Base-by-base conservation (phyloP, 2,329 filamentous ascomycete species). In the Whalleya microplaca region DNA sequence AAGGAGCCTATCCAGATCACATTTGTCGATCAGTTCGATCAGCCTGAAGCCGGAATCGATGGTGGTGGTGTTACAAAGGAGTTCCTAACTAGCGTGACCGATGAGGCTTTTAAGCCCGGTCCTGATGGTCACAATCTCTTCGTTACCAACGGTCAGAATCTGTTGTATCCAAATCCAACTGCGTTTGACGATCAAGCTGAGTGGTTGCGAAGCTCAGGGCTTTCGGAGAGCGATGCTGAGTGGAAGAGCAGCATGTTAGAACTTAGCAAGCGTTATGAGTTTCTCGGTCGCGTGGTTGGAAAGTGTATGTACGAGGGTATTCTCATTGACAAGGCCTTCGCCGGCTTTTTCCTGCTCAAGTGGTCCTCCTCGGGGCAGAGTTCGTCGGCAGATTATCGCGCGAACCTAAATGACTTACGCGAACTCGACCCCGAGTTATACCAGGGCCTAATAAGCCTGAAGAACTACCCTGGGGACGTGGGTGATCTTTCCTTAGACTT, bases 261-360 rank as follows among this genome's bases (percentile, higher is more conserved):
- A 23, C 73, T 95, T 16, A 78, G 95, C 4, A 84, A 84, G 59
- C 85, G 87, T 14, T 98, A 92, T 69, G 93, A 98, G 69, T 99
- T 99, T 64, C 79, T 98, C 0, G 95, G 95, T 1, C 89, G 95
- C 2, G 85, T 99, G 23, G 88, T 99, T 21, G 95, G 95, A 10
- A 99, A 99, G 72, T 99, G 95, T 74, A 80, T 99, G 68, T 99
- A 99, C 70, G 95, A 99, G 76, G 93, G 93, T 0, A 98, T 99
- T 44, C 81, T 99, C 2, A 88, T 98, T 45, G 93, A 99, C 73
- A 88, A 97, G 57, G 86, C 86, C 48, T 99, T 99, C 77, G 93
- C 94, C 1, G 88, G 91, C 0, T 99, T 99, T 77, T 99, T 99
- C 76, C 83, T 99, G 6, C 84, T 96, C 57, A 97, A 98, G 72